phyloP scores from a whole-genome alignment of 2,329 filamentous ascomycete genomes.

The Claviceps arundinis region DNA sequence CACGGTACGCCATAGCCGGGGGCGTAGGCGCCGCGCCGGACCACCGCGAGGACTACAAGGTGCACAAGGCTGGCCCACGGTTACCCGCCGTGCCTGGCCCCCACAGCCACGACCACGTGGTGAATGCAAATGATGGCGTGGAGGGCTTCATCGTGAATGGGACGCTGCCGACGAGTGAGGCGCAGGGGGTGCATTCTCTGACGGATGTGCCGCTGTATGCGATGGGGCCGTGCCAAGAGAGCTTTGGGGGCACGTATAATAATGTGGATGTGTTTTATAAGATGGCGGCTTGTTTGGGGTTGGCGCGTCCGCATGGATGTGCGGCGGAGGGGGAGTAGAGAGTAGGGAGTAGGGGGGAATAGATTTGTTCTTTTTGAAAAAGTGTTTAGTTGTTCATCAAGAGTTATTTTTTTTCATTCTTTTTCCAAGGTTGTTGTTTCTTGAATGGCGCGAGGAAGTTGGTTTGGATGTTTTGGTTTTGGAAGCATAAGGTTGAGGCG shows the following conservation, averaged over 20 bases:
- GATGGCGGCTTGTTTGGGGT: constrained; percentile 55
- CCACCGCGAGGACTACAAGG: constrained; percentile 60
- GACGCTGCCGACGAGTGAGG: constrained; percentile 49
- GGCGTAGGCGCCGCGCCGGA: constrained; percentile 63
- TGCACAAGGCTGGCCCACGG: constrained; percentile 54
- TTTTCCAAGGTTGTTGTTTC: too few relatives aligned
- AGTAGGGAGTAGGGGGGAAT: not conserved
- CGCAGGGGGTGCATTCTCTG: constrained; percentile 61
- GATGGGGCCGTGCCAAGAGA: constrained; percentile 64
- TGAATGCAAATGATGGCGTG: constrained; percentile 51
- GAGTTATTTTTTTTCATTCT: too few relatives aligned
- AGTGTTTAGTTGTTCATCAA: too few relatives aligned
- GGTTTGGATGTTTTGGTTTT: too few relatives aligned
- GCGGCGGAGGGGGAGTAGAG: not conserved
- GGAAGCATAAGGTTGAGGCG: too few relatives aligned
- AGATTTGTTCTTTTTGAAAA: too few relatives aligned
- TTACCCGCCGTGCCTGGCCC: constrained; percentile 41
- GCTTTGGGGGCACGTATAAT: constrained; percentile 58
- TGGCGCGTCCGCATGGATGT: constrained; percentile 20
- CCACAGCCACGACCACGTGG: constrained; percentile 47
- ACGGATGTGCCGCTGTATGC: constrained; percentile 72
- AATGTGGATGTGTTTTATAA: constrained; percentile 65
- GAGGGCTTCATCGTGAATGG: constrained; percentile 64
- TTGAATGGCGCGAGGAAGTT: too few relatives aligned
- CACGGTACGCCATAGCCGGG: constrained; percentile 65